Percentiles rank a stretch among this genome's conserved stretches.
phyloP scores from a whole-genome alignment of 495 filamentous ascomycete genomes.

The Aspergillus cristatus region DNA sequence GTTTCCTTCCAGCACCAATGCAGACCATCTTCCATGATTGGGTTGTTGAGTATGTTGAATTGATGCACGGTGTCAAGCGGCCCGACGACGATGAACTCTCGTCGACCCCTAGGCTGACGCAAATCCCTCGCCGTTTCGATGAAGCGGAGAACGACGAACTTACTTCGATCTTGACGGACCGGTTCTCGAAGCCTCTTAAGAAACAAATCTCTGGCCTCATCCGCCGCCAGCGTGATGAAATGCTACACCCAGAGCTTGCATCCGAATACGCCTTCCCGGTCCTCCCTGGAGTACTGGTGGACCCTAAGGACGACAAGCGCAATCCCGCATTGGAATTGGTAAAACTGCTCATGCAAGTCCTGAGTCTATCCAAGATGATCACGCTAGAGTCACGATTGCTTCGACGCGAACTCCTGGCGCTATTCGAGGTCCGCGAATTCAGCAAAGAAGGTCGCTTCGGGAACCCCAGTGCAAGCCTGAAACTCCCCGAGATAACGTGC shows the following conservation, averaged over 20 bases:
- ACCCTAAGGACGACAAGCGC: constrained; percentile 48
- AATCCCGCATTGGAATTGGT: constrained; percentile 86
- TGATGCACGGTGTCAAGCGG: constrained; percentile 81
- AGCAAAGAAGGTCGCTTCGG: constrained; percentile 74
- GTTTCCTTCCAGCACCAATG: constrained; percentile 72
- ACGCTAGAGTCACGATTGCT: constrained; percentile 77
- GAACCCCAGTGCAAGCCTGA: constrained; percentile 72
- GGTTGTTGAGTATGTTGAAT: constrained; percentile 87
- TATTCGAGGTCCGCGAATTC: constrained; percentile 94
- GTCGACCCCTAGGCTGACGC: constrained; percentile 67
- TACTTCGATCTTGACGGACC: constrained; percentile 53
- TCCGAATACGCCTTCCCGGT: constrained; percentile 81
- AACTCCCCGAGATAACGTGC: constrained; percentile 69
- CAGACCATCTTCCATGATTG: constrained; percentile 85
- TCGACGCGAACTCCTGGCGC: constrained; percentile 74
- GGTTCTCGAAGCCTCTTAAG: constrained; percentile 81
- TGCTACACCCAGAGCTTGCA: constrained; percentile 81
- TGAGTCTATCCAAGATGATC: constrained; percentile 73
- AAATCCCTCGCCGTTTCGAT: constrained; percentile 44
- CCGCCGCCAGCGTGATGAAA: constrained; percentile 73
- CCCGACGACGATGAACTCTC: constrained; percentile 38
- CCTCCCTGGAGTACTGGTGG: constrained; percentile 62
- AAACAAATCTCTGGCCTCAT: constrained; percentile 75
- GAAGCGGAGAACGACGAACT: constrained; percentile 51
- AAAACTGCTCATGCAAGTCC: constrained; percentile 82